A percentile compares a stretch with the other conserved stretches of the same genome.
Conservation (phyloP, 768 basidiomycete genomes). For the Lactarius tabidus region DNA sequence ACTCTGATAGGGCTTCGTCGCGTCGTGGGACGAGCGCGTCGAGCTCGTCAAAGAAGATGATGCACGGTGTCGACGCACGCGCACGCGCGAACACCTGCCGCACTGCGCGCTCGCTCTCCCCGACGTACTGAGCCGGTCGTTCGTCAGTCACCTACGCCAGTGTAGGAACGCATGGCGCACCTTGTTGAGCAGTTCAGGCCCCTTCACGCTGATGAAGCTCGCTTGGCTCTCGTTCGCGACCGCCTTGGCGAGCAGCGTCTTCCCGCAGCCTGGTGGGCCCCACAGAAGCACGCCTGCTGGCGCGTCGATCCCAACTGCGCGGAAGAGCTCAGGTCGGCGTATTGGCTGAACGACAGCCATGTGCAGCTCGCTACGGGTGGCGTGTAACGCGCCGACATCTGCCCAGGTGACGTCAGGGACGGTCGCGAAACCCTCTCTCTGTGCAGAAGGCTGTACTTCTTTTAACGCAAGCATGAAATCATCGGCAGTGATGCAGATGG, state of each 20-base stretch:
- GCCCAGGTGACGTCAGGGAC: conserved; percentile 95
- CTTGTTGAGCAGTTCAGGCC: conserved; percentile 96
- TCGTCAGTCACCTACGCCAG: neutral
- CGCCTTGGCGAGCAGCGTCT: conserved; percentile 95
- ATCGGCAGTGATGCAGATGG: conserved; percentile 71
- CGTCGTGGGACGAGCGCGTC: conserved; percentile 88
- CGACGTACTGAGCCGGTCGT: conserved; percentile 68
- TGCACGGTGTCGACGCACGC: conserved; percentile 88
- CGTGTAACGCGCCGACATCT: conserved; percentile 89
- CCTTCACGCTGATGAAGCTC: conserved; percentile 98
- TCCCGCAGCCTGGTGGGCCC: conserved; percentile 99
- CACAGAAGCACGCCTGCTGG: conserved; percentile 94
- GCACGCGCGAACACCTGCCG: conserved; percentile 93
- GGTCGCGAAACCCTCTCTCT: conserved; percentile 96
- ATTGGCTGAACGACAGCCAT: conserved; percentile 99
- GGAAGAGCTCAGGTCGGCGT: conserved; percentile 83
- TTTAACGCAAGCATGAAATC: conserved; percentile 84
- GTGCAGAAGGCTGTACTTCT: conserved; percentile 92
- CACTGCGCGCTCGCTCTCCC: conserved; percentile 94
- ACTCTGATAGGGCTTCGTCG: conserved; percentile 85
- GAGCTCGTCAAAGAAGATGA: conserved; percentile 94
- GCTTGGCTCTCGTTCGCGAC: conserved; percentile 95
- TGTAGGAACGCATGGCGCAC: conserved; percentile 38
- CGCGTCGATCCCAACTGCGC: conserved; percentile 81
- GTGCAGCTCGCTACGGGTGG: conserved; percentile 83